Base-by-base conservation (phyloP, 2,329 filamentous ascomycete genomes). In the Gliomastix tumulicola region DNA sequence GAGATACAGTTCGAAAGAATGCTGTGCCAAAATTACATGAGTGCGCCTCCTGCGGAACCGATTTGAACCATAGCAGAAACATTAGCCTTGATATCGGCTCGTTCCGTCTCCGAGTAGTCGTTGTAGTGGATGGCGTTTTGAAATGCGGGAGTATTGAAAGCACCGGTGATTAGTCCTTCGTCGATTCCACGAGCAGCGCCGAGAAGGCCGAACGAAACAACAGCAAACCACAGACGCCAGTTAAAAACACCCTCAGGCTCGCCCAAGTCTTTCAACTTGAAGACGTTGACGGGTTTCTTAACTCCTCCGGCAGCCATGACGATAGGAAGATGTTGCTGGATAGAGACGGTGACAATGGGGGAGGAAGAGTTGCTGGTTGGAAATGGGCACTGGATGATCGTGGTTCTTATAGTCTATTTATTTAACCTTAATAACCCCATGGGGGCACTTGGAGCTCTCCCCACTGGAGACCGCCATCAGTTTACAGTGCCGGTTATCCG, bases 21-120 rank as follows among this genome's bases (percentile, higher is more conserved):
- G n/a, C n/a, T n/a, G n/a, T n/a, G n/a, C n/a, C n/a, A n/a, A 5
- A 39, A 57, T 53, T 50, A 66, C 63, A 69, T 69, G 22, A 85
- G 65, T 21, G 83, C 80, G 27, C 84, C 84, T 5, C 67, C 78
- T 20, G 88, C 82, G 17, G 76, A 83, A 18, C 84, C 84, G 48
- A 88, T 77, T 57, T 88, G 84, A 0, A 88, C 84, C 84, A 89
- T 88, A 30, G 82, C 75, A 2, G 83, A 82, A 37, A 89, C 82
- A 56, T 89, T 88, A 45, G 74, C 79, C 58, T 83, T 78, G 60
- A 82, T 79, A 54, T 84, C 79, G 41, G 82, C 78, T 49, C 72
- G 64, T 32, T 74, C 67, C 4, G 69, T 62, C 0, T 57, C 48
- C 32, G 57, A 62, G 49, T 79, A 77, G 3, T 65, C 62, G 6